Evolutionary conservation across 805 yeast species (phyloP).

Genomic region (Saccharomycopsis oosterbeekiorum): DNA sequence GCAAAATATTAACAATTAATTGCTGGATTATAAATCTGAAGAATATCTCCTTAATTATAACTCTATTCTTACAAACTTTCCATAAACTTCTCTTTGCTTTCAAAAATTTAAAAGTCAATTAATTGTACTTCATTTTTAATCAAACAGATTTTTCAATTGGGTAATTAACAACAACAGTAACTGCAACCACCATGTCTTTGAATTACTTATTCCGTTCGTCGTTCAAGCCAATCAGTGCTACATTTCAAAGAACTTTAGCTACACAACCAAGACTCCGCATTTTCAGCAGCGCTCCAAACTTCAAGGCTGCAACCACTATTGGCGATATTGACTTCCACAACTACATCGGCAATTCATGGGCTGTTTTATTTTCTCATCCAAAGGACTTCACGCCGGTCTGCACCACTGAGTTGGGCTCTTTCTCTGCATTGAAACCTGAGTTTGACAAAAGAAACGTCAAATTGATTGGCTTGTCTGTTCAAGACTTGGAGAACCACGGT

Average conservation of each 20-base stretch:
- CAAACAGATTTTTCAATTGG: background rate
- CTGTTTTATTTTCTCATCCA: conserved; percentile 85
- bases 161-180: background rate
- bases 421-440: conserved; percentile 81
- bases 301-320: conserved; percentile 69
- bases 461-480: conserved; percentile 85
- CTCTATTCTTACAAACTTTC: too few relatives aligned
- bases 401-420: conserved; percentile 93
- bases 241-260: conserved; percentile 3
- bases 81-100: too few relatives aligned
- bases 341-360: conserved; percentile 79
- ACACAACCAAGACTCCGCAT: conserved; percentile 59
- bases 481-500: conserved; percentile 67
- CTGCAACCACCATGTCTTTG: background rate
- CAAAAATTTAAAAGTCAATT: too few relatives aligned
- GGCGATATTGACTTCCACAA: conserved; percentile 85
- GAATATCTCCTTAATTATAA: too few relatives aligned
- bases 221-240: background rate
- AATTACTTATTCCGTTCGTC: background rate
- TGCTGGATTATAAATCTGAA: too few relatives aligned
- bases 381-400: conserved; percentile 96
- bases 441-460: conserved; percentile 78
- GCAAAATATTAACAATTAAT: too few relatives aligned
- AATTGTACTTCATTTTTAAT: too few relatives aligned
- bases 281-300: conserved; percentile 83